Evolutionary conservation across 805 yeast species (phyloP).

Genomic region (Candida germanica): DNA sequence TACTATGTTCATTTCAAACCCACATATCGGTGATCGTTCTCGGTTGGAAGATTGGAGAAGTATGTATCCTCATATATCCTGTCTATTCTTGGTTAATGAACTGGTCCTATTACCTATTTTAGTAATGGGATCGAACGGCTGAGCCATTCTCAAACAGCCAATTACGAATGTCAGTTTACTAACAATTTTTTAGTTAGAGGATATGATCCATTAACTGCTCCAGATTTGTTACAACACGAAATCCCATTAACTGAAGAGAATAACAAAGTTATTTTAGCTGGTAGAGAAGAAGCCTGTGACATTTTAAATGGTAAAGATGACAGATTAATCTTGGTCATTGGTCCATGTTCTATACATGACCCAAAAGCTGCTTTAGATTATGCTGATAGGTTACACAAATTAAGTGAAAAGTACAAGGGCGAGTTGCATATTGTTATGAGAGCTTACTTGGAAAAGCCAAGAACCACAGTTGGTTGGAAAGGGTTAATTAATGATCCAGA

Average conservation of each 20-base stretch:
- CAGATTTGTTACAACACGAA: conserved; percentile 85
- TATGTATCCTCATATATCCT: no score
- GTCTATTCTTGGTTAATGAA: conserved; percentile 2
- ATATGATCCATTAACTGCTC: conserved; percentile 92
- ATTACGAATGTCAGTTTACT: conserved; percentile 2
- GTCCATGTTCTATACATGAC: conserved; percentile 97
- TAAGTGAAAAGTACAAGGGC: conserved; percentile 65
- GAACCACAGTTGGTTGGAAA: conserved; percentile 99
- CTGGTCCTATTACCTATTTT: conserved; percentile 1
- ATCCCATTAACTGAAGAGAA: conserved; percentile 60
- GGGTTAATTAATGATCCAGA: conserved; percentile 98
- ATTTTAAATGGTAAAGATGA: conserved; percentile 77
- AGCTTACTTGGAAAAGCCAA: conserved; percentile 96
- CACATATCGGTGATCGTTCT: conserved; percentile 77
- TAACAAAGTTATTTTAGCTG: conserved; percentile 63
- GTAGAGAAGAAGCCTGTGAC: conserved; percentile 74
- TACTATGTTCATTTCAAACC: conserved; percentile 79
- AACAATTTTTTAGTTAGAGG: conserved; percentile 48
- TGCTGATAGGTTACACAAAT: conserved; percentile 62
- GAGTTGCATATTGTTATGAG: conserved; percentile 91
- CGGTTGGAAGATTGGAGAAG: conserved; percentile 57
- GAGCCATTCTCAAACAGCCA: no score
- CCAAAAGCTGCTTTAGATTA: conserved; percentile 86
- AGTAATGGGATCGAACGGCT: no score
- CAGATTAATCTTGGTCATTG: conserved; percentile 82